Conservation (phyloP, 31 red algal species). For the Odonthalia washingtoniensis region DNA sequence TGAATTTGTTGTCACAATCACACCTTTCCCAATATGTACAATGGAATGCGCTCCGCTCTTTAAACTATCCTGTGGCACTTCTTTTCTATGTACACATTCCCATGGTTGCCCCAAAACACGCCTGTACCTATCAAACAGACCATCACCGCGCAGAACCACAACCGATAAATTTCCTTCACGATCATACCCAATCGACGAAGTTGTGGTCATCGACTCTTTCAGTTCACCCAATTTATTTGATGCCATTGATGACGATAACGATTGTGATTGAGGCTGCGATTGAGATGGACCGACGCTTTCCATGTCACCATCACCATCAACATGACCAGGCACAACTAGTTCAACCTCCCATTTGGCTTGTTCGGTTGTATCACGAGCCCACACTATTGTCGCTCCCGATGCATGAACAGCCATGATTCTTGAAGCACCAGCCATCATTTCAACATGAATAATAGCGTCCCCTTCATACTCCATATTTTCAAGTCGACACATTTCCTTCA, state of each 20-base stretch:
- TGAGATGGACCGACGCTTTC: too few relatives aligned
- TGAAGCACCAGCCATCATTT: constrained; percentile 49
- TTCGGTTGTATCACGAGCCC: constrained; percentile 56
- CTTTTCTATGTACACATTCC: constrained; percentile 58
- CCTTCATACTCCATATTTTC: neutral
- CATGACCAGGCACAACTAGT: neutral
- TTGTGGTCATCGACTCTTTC: neutral
- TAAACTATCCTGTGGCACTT: constrained; percentile 34
- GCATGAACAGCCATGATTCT: constrained; percentile 50
- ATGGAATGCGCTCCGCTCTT: constrained; percentile 17
- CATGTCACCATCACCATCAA: neutral
- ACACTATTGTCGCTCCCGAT: constrained; percentile 39
- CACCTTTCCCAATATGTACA: constrained; percentile 66
- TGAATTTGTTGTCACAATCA: constrained; percentile 48
- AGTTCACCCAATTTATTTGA: neutral
- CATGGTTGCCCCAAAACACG: constrained; percentile 58
- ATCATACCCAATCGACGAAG: constrained; percentile 68
- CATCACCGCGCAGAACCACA: constrained; percentile 39
- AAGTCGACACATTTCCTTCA: constrained; percentile 55
- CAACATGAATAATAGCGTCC: constrained; percentile 33
- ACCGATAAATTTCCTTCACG: constrained; percentile 54
- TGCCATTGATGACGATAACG: neutral
- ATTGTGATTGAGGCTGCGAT: neutral
- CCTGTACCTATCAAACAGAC: constrained; percentile 55
- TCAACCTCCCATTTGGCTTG: constrained; percentile 48